Evolutionary conservation across 805 yeast species (phyloP).

Genomic region (Starmerella geochares): DNA sequence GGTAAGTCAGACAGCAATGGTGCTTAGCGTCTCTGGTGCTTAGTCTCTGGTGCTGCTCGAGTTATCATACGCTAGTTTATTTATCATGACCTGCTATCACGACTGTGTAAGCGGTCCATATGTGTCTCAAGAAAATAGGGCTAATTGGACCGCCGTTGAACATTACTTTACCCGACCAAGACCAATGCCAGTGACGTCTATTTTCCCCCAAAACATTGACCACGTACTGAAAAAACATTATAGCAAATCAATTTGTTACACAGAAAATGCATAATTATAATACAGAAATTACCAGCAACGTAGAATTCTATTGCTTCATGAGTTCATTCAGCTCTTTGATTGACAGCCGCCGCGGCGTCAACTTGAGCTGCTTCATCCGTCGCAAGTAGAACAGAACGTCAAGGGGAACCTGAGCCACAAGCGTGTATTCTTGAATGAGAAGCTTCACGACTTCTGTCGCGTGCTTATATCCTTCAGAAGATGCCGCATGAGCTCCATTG

Average conservation of each 20-base stretch:
- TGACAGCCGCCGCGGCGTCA: conserved; percentile 1
- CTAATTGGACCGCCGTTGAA: too few relatives aligned
- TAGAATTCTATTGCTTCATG: neutral
- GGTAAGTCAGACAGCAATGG: neutral
- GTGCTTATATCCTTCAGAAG: conserved; percentile 44
- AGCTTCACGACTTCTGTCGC: conserved; percentile 86
- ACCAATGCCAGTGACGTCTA: too few relatives aligned
- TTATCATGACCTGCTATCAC: too few relatives aligned
- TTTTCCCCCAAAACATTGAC: too few relatives aligned
- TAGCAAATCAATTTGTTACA: neutral
- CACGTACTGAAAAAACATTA: neutral
- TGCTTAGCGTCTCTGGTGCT: too few relatives aligned
- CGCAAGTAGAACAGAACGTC: conserved; percentile 37
- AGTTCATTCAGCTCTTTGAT: conserved; percentile 4
- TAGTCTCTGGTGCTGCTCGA: too few relatives aligned
- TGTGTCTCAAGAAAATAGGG: too few relatives aligned
- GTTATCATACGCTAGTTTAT: too few relatives aligned
- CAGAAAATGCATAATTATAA: neutral
- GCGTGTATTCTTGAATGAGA: conserved; percentile 70
- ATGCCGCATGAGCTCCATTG: neutral
- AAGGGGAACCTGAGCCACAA: conserved; percentile 63
- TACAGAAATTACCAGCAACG: neutral
- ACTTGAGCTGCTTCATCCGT: conserved; percentile 5
- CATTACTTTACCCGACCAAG: too few relatives aligned
- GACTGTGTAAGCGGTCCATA: too few relatives aligned